Conservation (phyloP, 202 grass and related monocot genomes). For the Digitaria exilis region DNA sequence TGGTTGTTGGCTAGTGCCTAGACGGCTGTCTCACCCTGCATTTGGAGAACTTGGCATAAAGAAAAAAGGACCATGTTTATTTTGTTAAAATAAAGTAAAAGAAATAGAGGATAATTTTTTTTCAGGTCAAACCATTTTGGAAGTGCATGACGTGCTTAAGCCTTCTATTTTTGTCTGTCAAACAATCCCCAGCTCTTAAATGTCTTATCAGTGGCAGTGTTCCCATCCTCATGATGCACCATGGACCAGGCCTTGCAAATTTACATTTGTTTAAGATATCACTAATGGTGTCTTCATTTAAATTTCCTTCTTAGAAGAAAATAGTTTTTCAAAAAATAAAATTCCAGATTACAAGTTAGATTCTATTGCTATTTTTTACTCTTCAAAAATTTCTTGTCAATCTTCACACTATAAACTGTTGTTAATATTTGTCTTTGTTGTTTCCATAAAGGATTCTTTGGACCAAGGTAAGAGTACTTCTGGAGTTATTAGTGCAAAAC, state of each 20-base stretch:
- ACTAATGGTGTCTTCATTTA: not conserved
- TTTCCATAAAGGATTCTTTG: conserved; percentile 60
- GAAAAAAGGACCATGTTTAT: not conserved
- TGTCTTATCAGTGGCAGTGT: not conserved
- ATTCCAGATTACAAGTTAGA: not conserved
- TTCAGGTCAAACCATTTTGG: not conserved
- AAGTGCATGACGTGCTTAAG: not conserved
- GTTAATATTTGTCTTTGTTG: conserved; percentile 20
- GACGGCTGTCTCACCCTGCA: not conserved
- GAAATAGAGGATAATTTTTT: not conserved
- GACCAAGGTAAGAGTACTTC: conserved; percentile 48
- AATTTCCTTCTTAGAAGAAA: not conserved
- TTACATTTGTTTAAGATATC: conserved; percentile 9
- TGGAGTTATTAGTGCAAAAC: conserved; percentile 75
- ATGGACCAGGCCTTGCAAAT: not conserved
- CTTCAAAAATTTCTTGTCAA: not conserved
- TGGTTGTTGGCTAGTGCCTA: not conserved
- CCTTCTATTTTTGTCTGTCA: not conserved
- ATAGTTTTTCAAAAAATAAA: not conserved
- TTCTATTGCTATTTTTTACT: not conserved
- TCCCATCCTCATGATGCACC: not conserved
- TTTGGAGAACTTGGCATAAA: not conserved
- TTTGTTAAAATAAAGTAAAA: not conserved
- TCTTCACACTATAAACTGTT: conserved; percentile 4
- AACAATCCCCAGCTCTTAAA: too few species aligned